Percentiles rank a stretch among this genome's conserved stretches.
Evolutionary conservation across 2,329 filamentous ascomycete species (phyloP).

Genomic region (Paecilomyces sp.): DNA sequence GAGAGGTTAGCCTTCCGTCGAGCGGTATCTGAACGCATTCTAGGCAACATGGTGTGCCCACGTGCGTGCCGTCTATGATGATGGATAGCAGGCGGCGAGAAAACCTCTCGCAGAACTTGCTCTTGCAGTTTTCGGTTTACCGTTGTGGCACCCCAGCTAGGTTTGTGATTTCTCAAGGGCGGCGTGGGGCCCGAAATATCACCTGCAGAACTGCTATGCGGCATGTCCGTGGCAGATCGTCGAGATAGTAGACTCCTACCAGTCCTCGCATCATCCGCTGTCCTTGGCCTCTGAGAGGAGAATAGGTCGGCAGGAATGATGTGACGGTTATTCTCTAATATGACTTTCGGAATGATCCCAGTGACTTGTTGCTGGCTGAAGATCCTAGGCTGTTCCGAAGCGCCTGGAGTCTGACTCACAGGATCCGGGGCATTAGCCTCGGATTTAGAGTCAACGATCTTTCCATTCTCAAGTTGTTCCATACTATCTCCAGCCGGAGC

Average conservation of each 20-base stretch:
- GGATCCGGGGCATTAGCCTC: conserved; percentile 7
- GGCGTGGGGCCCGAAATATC: conserved; percentile 9
- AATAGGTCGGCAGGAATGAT: conserved; percentile 84
- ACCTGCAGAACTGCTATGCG: conserved; percentile 7
- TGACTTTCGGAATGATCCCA: conserved; percentile 75
- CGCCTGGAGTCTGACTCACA: conserved; percentile 1
- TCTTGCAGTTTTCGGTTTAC: conserved; percentile 84
- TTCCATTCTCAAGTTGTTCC: conserved; percentile 8
- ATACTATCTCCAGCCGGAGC: conserved; percentile 23
- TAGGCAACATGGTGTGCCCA: conserved; percentile 59
- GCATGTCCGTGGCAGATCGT: conserved; percentile 7
- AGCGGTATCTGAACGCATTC: conserved; percentile 26
- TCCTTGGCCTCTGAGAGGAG: conserved; percentile 44
- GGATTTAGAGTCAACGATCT: conserved; percentile 7
- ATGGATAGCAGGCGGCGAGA: conserved; percentile 74
- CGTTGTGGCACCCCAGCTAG: conserved; percentile 80
- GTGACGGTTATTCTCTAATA: conserved; percentile 88
- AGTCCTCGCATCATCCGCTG: conserved; percentile 21
- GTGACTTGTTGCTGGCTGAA: conserved; percentile 71
- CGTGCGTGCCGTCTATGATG: conserved; percentile 64
- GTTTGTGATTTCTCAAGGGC: conserved; percentile 40
- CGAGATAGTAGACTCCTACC: conserved; percentile 12
- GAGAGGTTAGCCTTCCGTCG: conserved; percentile 27
- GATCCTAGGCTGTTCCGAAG: conserved; percentile 41
- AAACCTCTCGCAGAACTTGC: conserved; percentile 88